Percentiles rank a stretch among this genome's conserved stretches.
Evolutionary conservation across 2,329 filamentous ascomycete species (phyloP).

Genomic region (Xylariaceae sp.): DNA sequence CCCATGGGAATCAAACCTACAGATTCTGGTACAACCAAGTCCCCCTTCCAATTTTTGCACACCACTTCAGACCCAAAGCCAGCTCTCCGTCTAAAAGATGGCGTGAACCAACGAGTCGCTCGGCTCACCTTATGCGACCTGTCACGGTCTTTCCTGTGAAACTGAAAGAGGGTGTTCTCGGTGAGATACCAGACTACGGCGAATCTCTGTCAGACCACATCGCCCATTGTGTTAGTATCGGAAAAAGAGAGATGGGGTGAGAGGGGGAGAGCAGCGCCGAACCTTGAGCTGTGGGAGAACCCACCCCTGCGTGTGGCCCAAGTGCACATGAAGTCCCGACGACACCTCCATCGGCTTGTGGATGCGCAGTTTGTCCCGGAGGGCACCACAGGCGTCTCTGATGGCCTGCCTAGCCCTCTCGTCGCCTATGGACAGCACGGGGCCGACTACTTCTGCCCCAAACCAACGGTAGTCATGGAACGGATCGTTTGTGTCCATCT

Average conservation of each 20-base stretch:
- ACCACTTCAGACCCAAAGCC: conserved; percentile 11
- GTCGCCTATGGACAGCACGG: conserved; percentile 8
- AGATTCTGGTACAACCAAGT: conserved; percentile 9
- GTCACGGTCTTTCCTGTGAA: conserved; percentile 19
- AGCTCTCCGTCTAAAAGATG: neutral
- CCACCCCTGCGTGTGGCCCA: conserved; percentile 21
- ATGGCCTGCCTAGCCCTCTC: conserved; percentile 5
- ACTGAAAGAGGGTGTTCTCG: conserved; percentile 11
- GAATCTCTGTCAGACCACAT: too few species aligned
- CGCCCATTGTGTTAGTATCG: neutral
- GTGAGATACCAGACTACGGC: conserved; percentile 17
- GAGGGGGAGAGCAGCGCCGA: neutral
- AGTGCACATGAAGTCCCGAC: conserved; percentile 19
- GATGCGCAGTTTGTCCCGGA: conserved; percentile 15
- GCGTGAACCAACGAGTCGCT: neutral
- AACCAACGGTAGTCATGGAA: conserved; percentile 15
- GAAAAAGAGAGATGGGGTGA: neutral
- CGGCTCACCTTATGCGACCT: conserved; percentile 1
- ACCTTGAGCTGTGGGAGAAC: conserved; percentile 17
- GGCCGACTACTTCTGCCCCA: conserved; percentile 20
- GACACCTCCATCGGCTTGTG: conserved; percentile 21
- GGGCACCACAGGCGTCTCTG: conserved; percentile 8
- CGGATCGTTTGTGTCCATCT: neutral
- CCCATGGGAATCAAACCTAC: too few species aligned
- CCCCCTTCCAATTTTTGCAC: conserved; percentile 6